Percentiles rank a stretch among this genome's conserved stretches.
These are phyloP conservation scores for Parathielavia hyrcaniae DNA, from an alignment of 495 filamentous ascomycete genomes.

Conservation along the genomic window DNA sequence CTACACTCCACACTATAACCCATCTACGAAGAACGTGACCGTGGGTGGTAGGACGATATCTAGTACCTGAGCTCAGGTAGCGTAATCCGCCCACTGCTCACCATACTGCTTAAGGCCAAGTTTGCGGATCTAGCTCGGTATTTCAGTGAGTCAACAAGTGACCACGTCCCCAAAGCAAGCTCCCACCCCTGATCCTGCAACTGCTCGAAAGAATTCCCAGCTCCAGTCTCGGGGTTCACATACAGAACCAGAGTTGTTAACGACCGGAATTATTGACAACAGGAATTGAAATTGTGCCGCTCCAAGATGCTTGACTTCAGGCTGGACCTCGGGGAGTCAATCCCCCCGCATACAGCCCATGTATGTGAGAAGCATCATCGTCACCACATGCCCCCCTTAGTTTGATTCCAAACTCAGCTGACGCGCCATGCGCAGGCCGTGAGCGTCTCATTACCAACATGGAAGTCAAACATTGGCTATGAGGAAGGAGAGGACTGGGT, in stretches of 20 bases:
- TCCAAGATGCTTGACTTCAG: conserved; percentile 34
- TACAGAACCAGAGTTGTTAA: too few relatives aligned
- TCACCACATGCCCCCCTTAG: not conserved
- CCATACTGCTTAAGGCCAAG: not conserved
- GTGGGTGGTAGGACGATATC: conserved; percentile 2
- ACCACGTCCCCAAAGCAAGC: not conserved
- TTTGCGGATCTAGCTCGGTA: not conserved
- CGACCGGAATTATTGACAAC: too few relatives aligned
- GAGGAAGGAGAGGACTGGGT: conserved; percentile 91
- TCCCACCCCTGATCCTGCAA: not conserved
- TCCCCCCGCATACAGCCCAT: conserved; percentile 56
- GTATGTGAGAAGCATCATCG: conserved; percentile 37
- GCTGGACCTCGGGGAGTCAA: conserved; percentile 50
- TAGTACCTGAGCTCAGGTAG: not conserved
- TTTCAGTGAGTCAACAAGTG: conserved; percentile 8
- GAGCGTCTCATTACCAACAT: conserved; percentile 92
- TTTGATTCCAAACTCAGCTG: conserved; percentile 6
- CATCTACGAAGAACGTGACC: conserved; percentile 6
- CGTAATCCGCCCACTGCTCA: not conserved
- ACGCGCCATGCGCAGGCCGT: conserved; percentile 59
- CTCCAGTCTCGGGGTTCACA: too few relatives aligned
- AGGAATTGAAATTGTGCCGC: not conserved
- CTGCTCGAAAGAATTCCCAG: too few relatives aligned
- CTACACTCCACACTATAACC: not conserved
- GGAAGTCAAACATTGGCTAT: conserved; percentile 83